Conservation (phyloP, 345 rosid species). For the Reutealis trisperma region DNA sequence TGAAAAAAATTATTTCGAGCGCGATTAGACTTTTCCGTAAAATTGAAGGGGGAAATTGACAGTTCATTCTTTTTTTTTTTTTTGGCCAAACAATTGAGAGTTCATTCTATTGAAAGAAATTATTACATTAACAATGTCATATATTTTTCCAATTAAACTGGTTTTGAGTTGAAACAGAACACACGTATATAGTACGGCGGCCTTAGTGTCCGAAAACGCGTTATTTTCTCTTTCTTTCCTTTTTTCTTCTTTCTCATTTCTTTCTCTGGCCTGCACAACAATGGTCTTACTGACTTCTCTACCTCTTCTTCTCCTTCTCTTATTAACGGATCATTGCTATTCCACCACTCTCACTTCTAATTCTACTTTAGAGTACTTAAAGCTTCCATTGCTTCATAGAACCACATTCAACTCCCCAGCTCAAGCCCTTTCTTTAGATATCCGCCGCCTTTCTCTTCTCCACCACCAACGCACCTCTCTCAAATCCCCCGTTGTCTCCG, state of each 20-base stretch:
- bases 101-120: too few species aligned
- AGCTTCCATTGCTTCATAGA: slow-evolving; percentile 67
- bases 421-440: slow-evolving; percentile 42
- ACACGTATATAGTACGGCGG: slow-evolving; percentile 2
- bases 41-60: too few species aligned
- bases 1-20: too few species aligned
- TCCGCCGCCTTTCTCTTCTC: slow-evolving; percentile 43
- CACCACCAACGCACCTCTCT: slow-evolving; percentile 23
- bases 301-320: slow-evolving; percentile 11
- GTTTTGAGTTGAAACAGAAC: not conserved
- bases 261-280: slow-evolving; percentile 4
- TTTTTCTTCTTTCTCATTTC: not conserved
- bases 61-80: too few species aligned
- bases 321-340: not conserved
- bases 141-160: too few species aligned
- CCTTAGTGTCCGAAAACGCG: not conserved
- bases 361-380: slow-evolving; percentile 40
- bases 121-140: too few species aligned
- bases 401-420: slow-evolving; percentile 46
- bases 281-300: slow-evolving; percentile 16
- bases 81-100: too few species aligned
- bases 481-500: slow-evolving; percentile 68
- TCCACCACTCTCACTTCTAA: slow-evolving; percentile 4
- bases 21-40: too few species aligned
- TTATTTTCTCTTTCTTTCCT: not conserved